A percentile compares a stretch with the other conserved stretches of the same genome.
Evolutionary conservation across 345 rosid genomes (phyloP).

Genomic region (Salix dunnii): DNA sequence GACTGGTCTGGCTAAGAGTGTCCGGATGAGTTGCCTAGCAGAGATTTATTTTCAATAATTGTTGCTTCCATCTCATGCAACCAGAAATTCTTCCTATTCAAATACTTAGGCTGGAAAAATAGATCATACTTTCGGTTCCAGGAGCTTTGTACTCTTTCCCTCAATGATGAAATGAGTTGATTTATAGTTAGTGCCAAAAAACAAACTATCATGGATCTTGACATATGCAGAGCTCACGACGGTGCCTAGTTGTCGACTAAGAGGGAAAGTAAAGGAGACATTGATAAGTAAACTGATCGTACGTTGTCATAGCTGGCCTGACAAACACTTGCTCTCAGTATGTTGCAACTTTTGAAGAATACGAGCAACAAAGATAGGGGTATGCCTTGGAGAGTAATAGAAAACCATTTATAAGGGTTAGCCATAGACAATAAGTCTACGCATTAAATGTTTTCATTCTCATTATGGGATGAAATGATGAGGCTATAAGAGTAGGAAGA

Average conservation of each 20-base stretch:
- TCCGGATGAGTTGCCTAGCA: background rate
- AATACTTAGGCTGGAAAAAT: slow-evolving; percentile 45
- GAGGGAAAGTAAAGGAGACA: slow-evolving; percentile 51
- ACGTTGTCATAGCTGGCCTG: slow-evolving; percentile 53
- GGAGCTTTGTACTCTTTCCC: slow-evolving; percentile 40
- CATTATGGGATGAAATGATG: background rate
- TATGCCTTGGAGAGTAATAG: background rate
- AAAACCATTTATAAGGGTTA: no score
- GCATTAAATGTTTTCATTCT: no score
- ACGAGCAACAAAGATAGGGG: slow-evolving; percentile 56
- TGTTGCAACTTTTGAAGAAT: slow-evolving; percentile 52
- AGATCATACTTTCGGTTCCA: slow-evolving; percentile 55
- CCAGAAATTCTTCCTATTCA: slow-evolving; percentile 60
- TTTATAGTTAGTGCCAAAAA: background rate
- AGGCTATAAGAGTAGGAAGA: background rate
- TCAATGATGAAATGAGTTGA: background rate
- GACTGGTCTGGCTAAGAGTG: no score
- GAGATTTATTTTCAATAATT: background rate
- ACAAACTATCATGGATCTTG: background rate
- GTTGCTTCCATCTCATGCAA: slow-evolving; percentile 28
- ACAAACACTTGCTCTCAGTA: slow-evolving; percentile 59
- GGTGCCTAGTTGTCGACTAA: slow-evolving; percentile 55
- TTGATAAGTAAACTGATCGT: slow-evolving; percentile 41
- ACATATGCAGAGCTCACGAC: slow-evolving; percentile 50
- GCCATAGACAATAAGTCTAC: no score